These are phyloP conservation scores for Clarkia xantiana DNA, from an alignment of 345 rosid genomes.

Conservation along the genomic window DNA sequence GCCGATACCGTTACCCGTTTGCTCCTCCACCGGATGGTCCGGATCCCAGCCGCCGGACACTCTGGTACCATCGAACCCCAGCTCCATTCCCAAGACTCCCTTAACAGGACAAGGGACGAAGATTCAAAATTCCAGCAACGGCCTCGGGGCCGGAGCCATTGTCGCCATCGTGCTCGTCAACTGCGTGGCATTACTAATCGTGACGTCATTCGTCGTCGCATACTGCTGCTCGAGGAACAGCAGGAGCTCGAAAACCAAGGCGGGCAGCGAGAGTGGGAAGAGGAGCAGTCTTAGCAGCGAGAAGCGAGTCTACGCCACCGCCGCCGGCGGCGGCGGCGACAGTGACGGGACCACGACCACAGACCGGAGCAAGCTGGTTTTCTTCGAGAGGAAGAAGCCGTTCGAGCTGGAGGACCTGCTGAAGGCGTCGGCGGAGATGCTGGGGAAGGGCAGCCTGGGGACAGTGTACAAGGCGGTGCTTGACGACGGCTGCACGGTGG, in stretches of 20 bases:
- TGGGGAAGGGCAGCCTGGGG: constrained; percentile 85
- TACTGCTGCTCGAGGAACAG: constrained; percentile 44
- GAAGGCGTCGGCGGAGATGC: constrained; percentile 89
- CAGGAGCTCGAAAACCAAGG: constrained; percentile 21
- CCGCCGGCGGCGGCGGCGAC: constrained; percentile 39
- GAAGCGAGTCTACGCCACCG: constrained; percentile 30
- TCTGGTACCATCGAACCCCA: constrained; percentile 72
- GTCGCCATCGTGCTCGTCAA: constrained; percentile 59
- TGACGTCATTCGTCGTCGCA: constrained; percentile 47
- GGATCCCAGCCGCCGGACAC: constrained; percentile 22
- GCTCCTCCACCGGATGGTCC: constrained; percentile 33
- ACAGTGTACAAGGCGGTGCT: constrained; percentile 89
- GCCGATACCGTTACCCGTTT: constrained; percentile 43
- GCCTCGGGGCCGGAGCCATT: constrained; percentile 41
- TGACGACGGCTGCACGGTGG: constrained; percentile 60
- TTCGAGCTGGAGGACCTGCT: constrained; percentile 80
- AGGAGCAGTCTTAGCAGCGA: constrained; percentile 33
- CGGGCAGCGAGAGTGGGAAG: constrained; percentile 26
- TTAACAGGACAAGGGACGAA: constrained; percentile 10
- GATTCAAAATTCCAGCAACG: constrained; percentile 11
- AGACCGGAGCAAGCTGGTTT: constrained; percentile 61
- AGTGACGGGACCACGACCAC: constrained; percentile 70
- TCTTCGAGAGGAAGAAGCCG: constrained; percentile 56
- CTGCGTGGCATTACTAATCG: constrained; percentile 38
- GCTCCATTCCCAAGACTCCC: constrained; percentile 46